Conservation (phyloP, 805 yeast genomes). For the Candida berthetii region DNA sequence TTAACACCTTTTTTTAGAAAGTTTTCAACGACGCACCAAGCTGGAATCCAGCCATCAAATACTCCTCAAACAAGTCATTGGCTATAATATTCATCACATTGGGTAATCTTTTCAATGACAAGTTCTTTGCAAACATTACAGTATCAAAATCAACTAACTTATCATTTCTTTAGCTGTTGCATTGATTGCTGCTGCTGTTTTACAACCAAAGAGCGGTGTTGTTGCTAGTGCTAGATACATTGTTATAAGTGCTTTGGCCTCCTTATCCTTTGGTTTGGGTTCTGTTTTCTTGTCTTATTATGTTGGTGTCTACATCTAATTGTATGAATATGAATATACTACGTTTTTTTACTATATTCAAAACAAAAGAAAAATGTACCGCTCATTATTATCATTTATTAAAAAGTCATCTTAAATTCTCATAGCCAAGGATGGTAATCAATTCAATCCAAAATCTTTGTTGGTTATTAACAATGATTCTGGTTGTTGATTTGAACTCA, state of each 20-base stretch:
- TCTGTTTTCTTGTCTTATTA: slow-evolving; percentile 33
- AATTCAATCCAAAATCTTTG: slow-evolving; percentile 30
- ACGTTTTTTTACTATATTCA: background rate
- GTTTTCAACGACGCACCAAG: background rate
- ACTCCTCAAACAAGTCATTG: background rate
- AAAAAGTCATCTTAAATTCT: no score
- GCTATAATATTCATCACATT: background rate
- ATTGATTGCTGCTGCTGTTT: slow-evolving; percentile 3
- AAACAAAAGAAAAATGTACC: background rate
- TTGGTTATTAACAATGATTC: slow-evolving; percentile 35
- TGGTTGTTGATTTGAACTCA: slow-evolving; percentile 23
- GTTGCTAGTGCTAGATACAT: slow-evolving; percentile 14
- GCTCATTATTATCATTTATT: background rate
- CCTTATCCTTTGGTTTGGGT: slow-evolving; percentile 33
- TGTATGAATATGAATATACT: background rate
- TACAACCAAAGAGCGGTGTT: slow-evolving; percentile 4
- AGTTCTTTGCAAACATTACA: no score
- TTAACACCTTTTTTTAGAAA: background rate
- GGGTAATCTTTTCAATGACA: background rate
- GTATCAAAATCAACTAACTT: background rate
- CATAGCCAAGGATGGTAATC: background rate
- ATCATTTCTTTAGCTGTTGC: background rate
- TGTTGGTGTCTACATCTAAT: slow-evolving; percentile 38
- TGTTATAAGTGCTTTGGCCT: slow-evolving; percentile 22
- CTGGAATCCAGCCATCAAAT: background rate